phyloP scores from a whole-genome alignment of 2,329 filamentous ascomycete genomes.

The Diplodia sapinea region DNA sequence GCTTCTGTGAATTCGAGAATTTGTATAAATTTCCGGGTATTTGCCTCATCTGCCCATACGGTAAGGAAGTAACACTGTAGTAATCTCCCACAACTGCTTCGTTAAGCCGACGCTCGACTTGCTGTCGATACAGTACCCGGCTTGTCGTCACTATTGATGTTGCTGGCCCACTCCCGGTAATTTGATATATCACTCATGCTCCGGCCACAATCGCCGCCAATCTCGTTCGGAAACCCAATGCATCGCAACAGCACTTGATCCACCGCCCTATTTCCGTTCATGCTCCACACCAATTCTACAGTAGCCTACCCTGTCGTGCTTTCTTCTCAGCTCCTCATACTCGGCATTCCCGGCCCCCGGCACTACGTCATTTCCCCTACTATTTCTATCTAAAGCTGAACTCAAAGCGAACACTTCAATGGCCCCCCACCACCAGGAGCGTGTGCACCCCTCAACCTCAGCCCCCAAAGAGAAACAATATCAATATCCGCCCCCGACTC shows the following conservation, averaged over 20 bases:
- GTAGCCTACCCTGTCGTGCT: background rate
- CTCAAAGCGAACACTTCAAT: background rate
- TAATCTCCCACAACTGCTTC: no score
- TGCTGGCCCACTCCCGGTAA: no score
- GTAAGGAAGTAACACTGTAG: no score
- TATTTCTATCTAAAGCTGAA: background rate
- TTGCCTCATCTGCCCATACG: no score
- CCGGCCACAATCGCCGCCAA: no score
- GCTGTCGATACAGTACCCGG: no score
- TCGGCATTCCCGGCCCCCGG: background rate
- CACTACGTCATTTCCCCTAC: background rate
- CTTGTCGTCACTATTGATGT: no score
- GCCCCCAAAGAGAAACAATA: background rate
- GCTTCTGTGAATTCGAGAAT: no score
- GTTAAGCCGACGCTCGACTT: no score
- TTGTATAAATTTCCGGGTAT: no score
- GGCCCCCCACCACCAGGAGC: background rate
- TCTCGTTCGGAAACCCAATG: no score
- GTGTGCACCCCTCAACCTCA: background rate
- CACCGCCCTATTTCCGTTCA: background rate
- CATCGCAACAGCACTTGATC: background rate
- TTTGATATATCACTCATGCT: no score
- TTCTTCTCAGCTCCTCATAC: background rate
- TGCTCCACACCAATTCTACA: background rate
- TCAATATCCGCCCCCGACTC: background rate